A percentile compares a stretch with the other conserved stretches of the same genome.
Conservation (phyloP, 2,329 filamentous ascomycete genomes). For the Whalleya microplaca region DNA sequence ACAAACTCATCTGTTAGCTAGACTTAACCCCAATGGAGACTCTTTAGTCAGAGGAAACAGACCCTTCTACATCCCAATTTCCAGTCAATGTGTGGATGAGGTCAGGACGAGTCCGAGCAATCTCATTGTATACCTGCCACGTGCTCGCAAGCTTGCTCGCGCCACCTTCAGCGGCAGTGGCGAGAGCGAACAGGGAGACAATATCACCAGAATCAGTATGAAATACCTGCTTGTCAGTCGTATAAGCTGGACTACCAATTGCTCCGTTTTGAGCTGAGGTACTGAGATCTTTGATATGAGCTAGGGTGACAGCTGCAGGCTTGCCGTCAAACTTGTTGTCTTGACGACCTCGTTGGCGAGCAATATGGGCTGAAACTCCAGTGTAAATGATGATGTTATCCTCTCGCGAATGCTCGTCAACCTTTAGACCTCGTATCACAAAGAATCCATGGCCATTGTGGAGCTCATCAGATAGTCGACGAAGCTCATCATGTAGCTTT, state of each 20-base stretch:
- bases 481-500: slow-evolving; percentile 52
- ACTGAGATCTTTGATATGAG: slow-evolving; percentile 66
- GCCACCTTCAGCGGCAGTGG: slow-evolving; percentile 57
- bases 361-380: slow-evolving; percentile 63
- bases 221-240: slow-evolving; percentile 64
- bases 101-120: slow-evolving; percentile 61
- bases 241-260: slow-evolving; percentile 63
- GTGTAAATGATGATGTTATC: slow-evolving; percentile 64
- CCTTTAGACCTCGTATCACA: slow-evolving; percentile 60
- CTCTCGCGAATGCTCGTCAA: slow-evolving; percentile 55
- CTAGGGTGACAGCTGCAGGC: slow-evolving; percentile 56
- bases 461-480: slow-evolving; percentile 56
- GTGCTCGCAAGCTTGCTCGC: slow-evolving; percentile 61
- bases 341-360: slow-evolving; percentile 55
- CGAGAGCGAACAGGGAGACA: slow-evolving; percentile 59
- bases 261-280: slow-evolving; percentile 35
- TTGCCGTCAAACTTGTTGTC: slow-evolving; percentile 50
- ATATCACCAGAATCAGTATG: slow-evolving; percentile 66
- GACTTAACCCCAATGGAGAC: slow-evolving; percentile 5
- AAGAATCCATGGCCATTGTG: slow-evolving; percentile 64
- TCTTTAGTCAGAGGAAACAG: slow-evolving; percentile 18
- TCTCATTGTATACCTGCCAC: slow-evolving; percentile 65
- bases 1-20: slow-evolving; percentile 49
- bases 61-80: slow-evolving; percentile 55
- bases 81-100: slow-evolving; percentile 59